Percentiles rank a stretch among this genome's conserved stretches.
Evolutionary conservation across 2,329 filamentous ascomycete species (phyloP).

Genomic region (Sporothrix pseudoabietina): DNA sequence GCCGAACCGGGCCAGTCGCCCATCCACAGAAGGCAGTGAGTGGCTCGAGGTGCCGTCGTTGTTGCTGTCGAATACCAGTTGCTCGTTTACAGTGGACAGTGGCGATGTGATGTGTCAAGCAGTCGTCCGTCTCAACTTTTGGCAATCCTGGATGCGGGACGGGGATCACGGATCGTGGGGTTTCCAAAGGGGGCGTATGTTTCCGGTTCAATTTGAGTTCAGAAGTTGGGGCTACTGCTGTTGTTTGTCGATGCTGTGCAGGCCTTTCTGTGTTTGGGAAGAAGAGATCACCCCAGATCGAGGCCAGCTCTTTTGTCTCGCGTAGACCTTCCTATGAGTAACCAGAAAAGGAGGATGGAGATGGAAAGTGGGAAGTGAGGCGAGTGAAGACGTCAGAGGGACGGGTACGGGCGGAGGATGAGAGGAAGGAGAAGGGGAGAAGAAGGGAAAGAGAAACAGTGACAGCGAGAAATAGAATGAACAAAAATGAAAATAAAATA

Average conservation of each 20-base stretch:
- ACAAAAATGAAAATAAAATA: neutral
- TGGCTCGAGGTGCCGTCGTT: neutral
- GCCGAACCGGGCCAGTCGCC: slow-evolving; percentile 55
- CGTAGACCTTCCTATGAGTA: neutral
- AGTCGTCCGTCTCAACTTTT: slow-evolving; percentile 20
- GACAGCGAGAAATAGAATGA: neutral
- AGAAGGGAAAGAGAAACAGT: neutral
- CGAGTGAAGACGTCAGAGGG: slow-evolving; percentile 11
- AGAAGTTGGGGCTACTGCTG: neutral
- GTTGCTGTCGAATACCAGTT: neutral
- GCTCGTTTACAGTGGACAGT: neutral
- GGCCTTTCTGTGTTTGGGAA: neutral
- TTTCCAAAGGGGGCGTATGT: neutral
- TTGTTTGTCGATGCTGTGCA: neutral
- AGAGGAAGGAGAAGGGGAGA: neutral
- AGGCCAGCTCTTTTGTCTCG: slow-evolving; percentile 14
- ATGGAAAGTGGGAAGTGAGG: neutral
- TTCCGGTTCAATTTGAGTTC: slow-evolving; percentile 4
- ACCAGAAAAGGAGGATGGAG: neutral
- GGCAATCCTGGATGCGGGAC: slow-evolving; percentile 4
- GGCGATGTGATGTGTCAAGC: slow-evolving; percentile 19
- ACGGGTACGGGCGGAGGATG: slow-evolving; percentile 10
- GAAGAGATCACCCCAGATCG: neutral
- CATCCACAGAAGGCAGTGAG: slow-evolving; percentile 41
- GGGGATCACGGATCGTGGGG: slow-evolving; percentile 16